Evolutionary conservation across 148 eudicot species (phyloP).

Genomic region (Dianthus caryophyllus): DNA sequence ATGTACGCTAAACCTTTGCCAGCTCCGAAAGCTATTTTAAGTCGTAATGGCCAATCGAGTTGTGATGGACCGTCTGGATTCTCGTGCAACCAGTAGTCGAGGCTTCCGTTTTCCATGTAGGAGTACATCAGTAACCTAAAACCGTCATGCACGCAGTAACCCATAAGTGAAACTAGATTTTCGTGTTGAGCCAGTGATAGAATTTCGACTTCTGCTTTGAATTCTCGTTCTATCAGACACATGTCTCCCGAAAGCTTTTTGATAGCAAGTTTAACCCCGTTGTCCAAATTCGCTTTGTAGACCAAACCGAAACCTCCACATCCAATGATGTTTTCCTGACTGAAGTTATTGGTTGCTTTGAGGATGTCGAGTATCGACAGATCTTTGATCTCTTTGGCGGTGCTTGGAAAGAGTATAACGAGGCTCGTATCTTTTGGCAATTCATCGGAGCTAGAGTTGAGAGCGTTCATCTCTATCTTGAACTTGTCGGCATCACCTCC

Average conservation of each 20-base stretch:
- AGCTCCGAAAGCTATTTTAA: conserved; percentile 63
- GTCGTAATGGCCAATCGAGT: conserved; percentile 76
- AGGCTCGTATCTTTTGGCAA: conserved; percentile 49
- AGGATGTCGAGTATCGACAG: conserved; percentile 56
- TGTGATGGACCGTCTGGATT: conserved; percentile 59
- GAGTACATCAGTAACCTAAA: conserved; percentile 69
- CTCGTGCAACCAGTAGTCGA: conserved; percentile 95
- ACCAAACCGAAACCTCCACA: conserved; percentile 97
- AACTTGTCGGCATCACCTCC: conserved; percentile 40
- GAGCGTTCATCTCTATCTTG: conserved; percentile 37
- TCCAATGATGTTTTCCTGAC: conserved; percentile 81
- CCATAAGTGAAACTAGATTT: conserved; percentile 78
- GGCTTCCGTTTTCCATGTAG: conserved; percentile 90
- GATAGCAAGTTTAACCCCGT: conserved; percentile 73
- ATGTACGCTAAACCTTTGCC: conserved; percentile 84
- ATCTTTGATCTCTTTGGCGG: conserved; percentile 41
- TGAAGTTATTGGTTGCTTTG: conserved; percentile 80
- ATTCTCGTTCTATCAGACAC: conserved; percentile 89
- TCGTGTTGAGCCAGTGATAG: conserved; percentile 77
- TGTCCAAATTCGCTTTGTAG: conserved; percentile 65
- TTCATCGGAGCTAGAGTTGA: conserved; percentile 44
- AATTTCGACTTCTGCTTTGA: conserved; percentile 86
- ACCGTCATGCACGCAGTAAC: conserved; percentile 80
- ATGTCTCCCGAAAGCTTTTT: conserved; percentile 90
- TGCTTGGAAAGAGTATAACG: conserved; percentile 57